A percentile compares a stretch with the other conserved stretches of the same genome.
Conservation (phyloP, 495 filamentous ascomycete species). For the Thermothielavioides terrestris region DNA sequence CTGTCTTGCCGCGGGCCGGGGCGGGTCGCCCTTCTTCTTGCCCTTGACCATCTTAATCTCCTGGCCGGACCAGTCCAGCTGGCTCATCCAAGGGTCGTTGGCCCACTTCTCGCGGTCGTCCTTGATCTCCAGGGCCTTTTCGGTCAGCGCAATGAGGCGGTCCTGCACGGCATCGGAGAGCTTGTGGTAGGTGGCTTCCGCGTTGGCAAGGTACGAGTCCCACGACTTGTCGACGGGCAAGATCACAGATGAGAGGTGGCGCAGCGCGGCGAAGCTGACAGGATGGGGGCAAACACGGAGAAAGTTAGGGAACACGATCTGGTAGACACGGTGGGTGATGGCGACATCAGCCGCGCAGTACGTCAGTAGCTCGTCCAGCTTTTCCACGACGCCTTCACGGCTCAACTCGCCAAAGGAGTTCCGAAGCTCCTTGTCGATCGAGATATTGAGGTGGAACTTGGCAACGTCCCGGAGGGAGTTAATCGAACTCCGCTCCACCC, state of each 20-base stretch:
- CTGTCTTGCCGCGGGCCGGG: conserved; percentile 68
- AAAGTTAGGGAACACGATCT: conserved; percentile 83
- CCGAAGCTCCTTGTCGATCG: conserved; percentile 82
- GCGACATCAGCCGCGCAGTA: conserved; percentile 96
- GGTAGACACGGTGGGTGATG: conserved; percentile 86
- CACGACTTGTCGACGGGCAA: conserved; percentile 82
- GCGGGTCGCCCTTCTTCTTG: conserved; percentile 74
- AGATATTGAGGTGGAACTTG: conserved; percentile 86
- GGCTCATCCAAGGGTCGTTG: conserved; percentile 80
- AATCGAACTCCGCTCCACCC: conserved; percentile 87
- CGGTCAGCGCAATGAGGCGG: conserved; percentile 59
- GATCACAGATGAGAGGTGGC: conserved; percentile 86
- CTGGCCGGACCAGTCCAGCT: conserved; percentile 93
- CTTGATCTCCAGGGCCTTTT: conserved; percentile 68
- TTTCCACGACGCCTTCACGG: conserved; percentile 53
- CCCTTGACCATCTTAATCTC: conserved; percentile 84
- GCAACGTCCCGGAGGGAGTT: conserved; percentile 95
- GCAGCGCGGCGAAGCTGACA: conserved; percentile 88
- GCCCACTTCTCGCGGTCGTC: conserved; percentile 54
- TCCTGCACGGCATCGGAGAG: conserved; percentile 67
- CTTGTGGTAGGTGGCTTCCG: conserved; percentile 75
- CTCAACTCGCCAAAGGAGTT: conserved; percentile 82
- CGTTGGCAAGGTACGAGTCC: conserved; percentile 69
- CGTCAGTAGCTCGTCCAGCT: conserved; percentile 74
- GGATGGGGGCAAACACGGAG: conserved; percentile 86